A percentile compares a stretch with the other conserved stretches of the same genome.
phyloP scores from a whole-genome alignment of 225 moss, liverwort and hornwort species.

The Bryum argenteum region DNA sequence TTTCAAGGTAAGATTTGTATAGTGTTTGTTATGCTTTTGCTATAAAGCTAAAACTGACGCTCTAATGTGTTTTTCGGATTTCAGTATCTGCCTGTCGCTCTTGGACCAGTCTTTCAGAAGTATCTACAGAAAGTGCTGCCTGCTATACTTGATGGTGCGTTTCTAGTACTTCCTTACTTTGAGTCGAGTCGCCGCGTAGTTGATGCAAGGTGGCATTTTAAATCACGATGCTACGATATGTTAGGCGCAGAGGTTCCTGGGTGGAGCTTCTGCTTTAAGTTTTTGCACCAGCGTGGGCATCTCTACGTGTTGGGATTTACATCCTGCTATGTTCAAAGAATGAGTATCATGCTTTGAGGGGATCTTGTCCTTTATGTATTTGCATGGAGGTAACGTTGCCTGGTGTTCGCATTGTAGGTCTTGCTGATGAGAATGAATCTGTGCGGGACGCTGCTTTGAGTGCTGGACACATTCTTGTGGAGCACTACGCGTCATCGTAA shows the following conservation, averaged over 20 bases:
- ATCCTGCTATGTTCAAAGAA: not conserved
- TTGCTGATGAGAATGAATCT: constrained; percentile 99
- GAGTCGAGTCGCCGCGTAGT: constrained; percentile 4
- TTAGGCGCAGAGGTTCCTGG: not conserved
- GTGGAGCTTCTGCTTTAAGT: not conserved
- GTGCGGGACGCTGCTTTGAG: constrained; percentile 95
- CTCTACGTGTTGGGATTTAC: not conserved
- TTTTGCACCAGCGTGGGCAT: not conserved
- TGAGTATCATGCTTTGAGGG: not conserved
- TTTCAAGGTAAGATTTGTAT: constrained; percentile 69
- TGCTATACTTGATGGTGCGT: constrained; percentile 91
- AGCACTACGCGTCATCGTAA: constrained; percentile 98
- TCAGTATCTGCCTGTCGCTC: constrained; percentile 94
- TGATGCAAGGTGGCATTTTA: not conserved
- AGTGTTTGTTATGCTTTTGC: not conserved
- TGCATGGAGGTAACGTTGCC: constrained; percentile 10
- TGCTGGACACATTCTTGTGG: constrained; percentile 96
- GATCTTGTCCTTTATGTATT: not conserved
- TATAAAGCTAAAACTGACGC: constrained; percentile 2
- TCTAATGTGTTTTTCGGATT: constrained; percentile 16
- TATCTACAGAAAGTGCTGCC: constrained; percentile 92
- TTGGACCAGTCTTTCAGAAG: constrained; percentile 91
- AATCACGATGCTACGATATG: not conserved
- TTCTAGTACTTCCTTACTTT: constrained; percentile 1
- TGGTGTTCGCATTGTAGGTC: constrained; percentile 49